Conservation (phyloP, 768 basidiomycete genomes). For the Saitozyma sp. region DNA sequence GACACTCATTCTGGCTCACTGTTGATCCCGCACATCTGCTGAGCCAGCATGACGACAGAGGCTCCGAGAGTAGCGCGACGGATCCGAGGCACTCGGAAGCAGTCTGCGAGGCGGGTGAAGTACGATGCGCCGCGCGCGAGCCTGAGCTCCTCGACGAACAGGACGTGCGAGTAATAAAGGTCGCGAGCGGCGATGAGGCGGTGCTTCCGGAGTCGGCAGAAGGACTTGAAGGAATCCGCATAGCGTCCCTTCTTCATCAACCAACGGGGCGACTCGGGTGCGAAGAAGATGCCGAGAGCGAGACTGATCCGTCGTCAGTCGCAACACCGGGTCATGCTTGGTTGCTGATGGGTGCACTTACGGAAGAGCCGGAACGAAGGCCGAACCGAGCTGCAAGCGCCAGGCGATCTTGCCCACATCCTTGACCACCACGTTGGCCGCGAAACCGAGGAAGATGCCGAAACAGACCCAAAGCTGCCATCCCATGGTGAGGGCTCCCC, state of each 20-base stretch:
- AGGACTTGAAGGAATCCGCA: slow-evolving; percentile 51
- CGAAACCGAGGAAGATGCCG: slow-evolving; percentile 54
- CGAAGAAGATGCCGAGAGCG: slow-evolving; percentile 47
- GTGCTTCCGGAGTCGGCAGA: slow-evolving; percentile 50
- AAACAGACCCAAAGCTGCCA: slow-evolving; percentile 61
- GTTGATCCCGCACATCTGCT: slow-evolving; percentile 53
- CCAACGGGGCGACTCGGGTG: slow-evolving; percentile 53
- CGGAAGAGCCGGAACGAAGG: slow-evolving; percentile 39
- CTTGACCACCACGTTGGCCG: slow-evolving; percentile 51
- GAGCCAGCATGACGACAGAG: slow-evolving; percentile 54
- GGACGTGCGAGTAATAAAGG: slow-evolving; percentile 54
- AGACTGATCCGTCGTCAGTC: slow-evolving; percentile 16
- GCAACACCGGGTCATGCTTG: too few species aligned
- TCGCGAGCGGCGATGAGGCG: slow-evolving; percentile 56
- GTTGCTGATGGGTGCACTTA: too few species aligned
- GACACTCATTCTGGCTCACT: slow-evolving; percentile 30
- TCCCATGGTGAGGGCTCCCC: slow-evolving; percentile 89
- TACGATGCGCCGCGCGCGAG: slow-evolving; percentile 45
- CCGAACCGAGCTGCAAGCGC: slow-evolving; percentile 55
- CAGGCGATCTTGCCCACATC: slow-evolving; percentile 52
- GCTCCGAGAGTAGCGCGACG: slow-evolving; percentile 53
- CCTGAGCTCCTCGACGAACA: slow-evolving; percentile 50
- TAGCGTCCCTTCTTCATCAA: slow-evolving; percentile 54
- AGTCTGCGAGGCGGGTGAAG: slow-evolving; percentile 52
- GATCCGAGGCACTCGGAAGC: slow-evolving; percentile 55